Evolutionary conservation across 176 grass and related monocot species (phyloP).

Genomic region (Lolium rigidum): DNA sequence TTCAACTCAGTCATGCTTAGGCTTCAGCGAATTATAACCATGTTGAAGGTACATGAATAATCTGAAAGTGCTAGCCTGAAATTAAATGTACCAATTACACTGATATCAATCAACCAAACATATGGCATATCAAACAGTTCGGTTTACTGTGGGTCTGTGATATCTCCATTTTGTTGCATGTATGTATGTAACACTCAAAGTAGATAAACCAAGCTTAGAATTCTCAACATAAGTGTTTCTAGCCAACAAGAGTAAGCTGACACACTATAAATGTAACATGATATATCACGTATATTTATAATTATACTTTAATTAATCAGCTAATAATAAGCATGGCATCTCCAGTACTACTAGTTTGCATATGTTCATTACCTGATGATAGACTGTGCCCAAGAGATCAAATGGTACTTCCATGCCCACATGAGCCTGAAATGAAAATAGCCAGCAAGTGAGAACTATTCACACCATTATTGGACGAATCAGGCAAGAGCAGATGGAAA

Average conservation of each 20-base stretch:
- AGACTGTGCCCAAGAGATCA: slow-evolving; percentile 86
- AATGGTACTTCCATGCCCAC: slow-evolving; percentile 91
- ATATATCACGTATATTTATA: not conserved
- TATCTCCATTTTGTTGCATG: not conserved
- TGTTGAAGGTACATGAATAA: slow-evolving; percentile 29
- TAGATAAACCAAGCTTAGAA: not conserved
- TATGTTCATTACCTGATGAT: slow-evolving; percentile 72
- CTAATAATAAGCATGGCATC: not conserved
- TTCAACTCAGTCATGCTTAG: slow-evolving; percentile 39
- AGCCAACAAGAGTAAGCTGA: not conserved
- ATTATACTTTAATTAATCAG: slow-evolving; percentile 1
- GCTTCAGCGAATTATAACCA: slow-evolving; percentile 6
- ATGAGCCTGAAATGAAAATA: slow-evolving; percentile 57
- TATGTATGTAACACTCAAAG: slow-evolving; percentile 12
- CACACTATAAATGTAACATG: slow-evolving; percentile 13
- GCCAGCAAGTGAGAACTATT: slow-evolving; percentile 34
- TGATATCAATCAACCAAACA: not conserved
- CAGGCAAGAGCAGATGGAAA: slow-evolving; percentile 26
- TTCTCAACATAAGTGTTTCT: not conserved
- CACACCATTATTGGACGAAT: slow-evolving; percentile 10
- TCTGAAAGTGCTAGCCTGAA: not conserved
- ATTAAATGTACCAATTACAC: slow-evolving; percentile 24
- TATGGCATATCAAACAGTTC: slow-evolving; percentile 19
- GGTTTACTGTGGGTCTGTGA: not conserved
- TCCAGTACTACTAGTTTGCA: slow-evolving; percentile 17